Percentiles rank a stretch among this genome's conserved stretches.
Evolutionary conservation across 805 yeast species (phyloP).

Genomic region (Wickerhamomyces canadensis): DNA sequence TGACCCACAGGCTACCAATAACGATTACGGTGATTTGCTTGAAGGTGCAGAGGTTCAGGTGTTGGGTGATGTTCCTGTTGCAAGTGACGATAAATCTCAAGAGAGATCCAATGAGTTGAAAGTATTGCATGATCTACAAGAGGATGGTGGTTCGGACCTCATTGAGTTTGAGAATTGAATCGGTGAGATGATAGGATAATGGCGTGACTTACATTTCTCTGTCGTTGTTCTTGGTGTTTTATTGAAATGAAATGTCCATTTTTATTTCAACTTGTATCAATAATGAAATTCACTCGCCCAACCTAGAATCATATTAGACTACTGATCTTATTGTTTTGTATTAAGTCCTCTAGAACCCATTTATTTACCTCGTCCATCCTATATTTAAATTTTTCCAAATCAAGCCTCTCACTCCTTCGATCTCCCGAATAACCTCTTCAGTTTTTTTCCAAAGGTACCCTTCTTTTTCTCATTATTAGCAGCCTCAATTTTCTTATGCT

Average conservation of each 20-base stretch:
- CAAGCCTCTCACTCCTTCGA: slow-evolving; percentile 9
- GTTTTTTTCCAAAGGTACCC: slow-evolving; percentile 30
- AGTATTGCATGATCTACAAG: slow-evolving; percentile 26
- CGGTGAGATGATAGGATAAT: no score
- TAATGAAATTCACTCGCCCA: no score
- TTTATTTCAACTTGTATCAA: no score
- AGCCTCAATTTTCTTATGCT: slow-evolving; percentile 6
- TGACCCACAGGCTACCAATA: slow-evolving; percentile 35
- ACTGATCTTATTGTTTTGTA: no score
- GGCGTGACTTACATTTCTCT: no score
- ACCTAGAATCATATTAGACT: no score
- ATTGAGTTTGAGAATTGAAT: slow-evolving; percentile 38
- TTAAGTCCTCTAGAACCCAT: no score
- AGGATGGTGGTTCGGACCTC: slow-evolving; percentile 16
- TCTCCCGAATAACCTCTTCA: slow-evolving; percentile 38
- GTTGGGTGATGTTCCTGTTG: slow-evolving; percentile 26
- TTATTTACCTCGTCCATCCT: no score
- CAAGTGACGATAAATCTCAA: slow-evolving; percentile 4
- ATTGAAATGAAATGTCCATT: no score
- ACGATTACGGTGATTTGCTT: slow-evolving; percentile 39
- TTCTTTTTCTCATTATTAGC: slow-evolving; percentile 23
- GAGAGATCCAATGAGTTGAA: slow-evolving; percentile 21
- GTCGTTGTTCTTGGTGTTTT: no score
- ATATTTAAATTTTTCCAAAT: no score
- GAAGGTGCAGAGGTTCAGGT: slow-evolving; percentile 46